A percentile compares a stretch with the other conserved stretches of the same genome.
phyloP scores from a whole-genome alignment of 805 yeast genomes.

The Myxozyma mucilagina region DNA sequence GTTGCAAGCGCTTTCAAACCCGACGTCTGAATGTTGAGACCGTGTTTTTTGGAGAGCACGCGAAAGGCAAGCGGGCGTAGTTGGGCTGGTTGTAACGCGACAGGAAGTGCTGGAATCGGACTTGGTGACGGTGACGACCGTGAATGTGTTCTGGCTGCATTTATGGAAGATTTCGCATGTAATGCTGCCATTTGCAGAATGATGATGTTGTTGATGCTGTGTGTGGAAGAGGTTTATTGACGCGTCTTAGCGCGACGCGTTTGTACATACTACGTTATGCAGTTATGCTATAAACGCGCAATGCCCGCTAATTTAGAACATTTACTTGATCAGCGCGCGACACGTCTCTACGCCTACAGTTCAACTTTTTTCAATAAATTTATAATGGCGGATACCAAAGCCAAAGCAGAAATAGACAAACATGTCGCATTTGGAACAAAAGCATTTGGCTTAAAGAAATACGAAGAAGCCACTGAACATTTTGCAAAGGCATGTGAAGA shows the following conservation, averaged over 20 bases:
- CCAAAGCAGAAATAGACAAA: constrained; percentile 44
- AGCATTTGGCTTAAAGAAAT: constrained; percentile 63
- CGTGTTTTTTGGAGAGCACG: constrained; percentile 86
- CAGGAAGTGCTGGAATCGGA: constrained; percentile 52
- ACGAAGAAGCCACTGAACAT: constrained; percentile 64
- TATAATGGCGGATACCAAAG: neutral
- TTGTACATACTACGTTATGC: neutral
- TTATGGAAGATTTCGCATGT: no score
- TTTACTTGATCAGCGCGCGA: neutral
- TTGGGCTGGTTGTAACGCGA: constrained; percentile 74
- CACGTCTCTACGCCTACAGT: neutral
- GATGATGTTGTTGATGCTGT: neutral
- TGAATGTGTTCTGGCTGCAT: neutral
- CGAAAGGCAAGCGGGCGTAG: constrained; percentile 91
- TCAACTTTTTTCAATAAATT: neutral
- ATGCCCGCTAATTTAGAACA: neutral
- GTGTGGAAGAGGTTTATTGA: neutral
- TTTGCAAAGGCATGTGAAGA: constrained; percentile 74
- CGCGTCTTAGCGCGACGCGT: neutral
- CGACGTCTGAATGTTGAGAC: constrained; percentile 82
- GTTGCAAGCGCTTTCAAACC: constrained; percentile 74
- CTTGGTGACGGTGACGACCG: constrained; percentile 19
- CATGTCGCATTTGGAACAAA: constrained; percentile 63
- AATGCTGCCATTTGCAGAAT: no score
- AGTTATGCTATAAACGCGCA: constrained; percentile 6